Conservation (phyloP, 2,329 filamentous ascomycete genomes). For the Penicillium sp. region DNA sequence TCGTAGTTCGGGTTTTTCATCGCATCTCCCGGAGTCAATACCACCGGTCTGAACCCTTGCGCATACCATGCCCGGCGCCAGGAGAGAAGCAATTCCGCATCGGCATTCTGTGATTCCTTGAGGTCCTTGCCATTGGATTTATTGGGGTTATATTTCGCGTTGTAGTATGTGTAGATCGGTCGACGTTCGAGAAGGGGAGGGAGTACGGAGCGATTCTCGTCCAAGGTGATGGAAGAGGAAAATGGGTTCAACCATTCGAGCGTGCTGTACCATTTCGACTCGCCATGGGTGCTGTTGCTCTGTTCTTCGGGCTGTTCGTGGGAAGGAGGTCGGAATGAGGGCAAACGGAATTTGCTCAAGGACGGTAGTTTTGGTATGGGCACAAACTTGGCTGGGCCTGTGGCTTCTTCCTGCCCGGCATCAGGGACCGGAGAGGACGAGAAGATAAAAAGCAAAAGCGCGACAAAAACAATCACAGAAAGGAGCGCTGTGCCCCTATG, state of each 20-base stretch:
- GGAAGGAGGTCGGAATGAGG: conserved; percentile 67
- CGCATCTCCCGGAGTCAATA: conserved; percentile 76
- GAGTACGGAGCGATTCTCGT: conserved; percentile 79
- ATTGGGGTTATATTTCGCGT: conserved; percentile 53
- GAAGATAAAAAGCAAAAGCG: conserved; percentile 45
- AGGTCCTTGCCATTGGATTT: conserved; percentile 54
- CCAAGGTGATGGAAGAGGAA: conserved; percentile 73
- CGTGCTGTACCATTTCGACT: conserved; percentile 80
- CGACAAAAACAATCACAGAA: conserved; percentile 44
- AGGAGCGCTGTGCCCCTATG: conserved; percentile 44
- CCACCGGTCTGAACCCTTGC: conserved; percentile 81
- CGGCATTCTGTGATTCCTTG: conserved; percentile 64
- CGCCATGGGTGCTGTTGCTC: conserved; percentile 74
- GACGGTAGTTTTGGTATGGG: conserved; percentile 43
- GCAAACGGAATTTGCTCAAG: conserved; percentile 55
- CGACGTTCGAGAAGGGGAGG: conserved; percentile 71
- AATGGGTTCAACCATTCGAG: conserved; percentile 92
- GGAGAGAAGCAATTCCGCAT: conserved; percentile 74
- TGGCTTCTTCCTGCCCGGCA: conserved; percentile 22
- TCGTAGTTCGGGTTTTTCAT: conserved; percentile 78
- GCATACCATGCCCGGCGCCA: conserved; percentile 97
- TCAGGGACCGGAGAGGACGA: conserved; percentile 41
- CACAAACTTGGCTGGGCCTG: conserved; percentile 34
- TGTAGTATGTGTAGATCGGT: conserved; percentile 88
- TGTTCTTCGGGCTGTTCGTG: conserved; percentile 72